These are phyloP conservation scores for Pleurotus platypus DNA, from an alignment of 768 basidiomycete species.

Conservation along the genomic window DNA sequence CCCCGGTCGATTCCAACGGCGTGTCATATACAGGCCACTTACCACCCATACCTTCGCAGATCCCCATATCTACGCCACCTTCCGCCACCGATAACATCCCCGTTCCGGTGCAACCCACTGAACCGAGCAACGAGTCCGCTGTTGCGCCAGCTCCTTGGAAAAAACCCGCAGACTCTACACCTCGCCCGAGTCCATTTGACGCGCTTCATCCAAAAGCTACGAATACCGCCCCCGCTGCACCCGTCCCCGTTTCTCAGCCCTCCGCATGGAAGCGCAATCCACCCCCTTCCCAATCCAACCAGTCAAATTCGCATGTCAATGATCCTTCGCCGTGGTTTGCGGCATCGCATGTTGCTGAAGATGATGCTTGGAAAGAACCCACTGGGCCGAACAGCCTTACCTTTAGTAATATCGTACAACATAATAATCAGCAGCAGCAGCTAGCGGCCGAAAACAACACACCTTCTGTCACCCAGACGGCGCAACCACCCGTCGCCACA, in stretches of 20 bases:
- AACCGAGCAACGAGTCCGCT: slow-evolving; percentile 13
- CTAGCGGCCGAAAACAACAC: slow-evolving; percentile 9
- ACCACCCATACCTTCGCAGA: not conserved
- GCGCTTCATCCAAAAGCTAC: slow-evolving; percentile 34
- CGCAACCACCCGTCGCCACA: slow-evolving; percentile 6
- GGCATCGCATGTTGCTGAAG: slow-evolving; percentile 40
- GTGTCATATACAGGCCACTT: not conserved
- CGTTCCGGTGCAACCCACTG: slow-evolving; percentile 14
- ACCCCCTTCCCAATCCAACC: slow-evolving; percentile 14
- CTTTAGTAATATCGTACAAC: slow-evolving; percentile 54
- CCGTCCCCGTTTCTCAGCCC: slow-evolving; percentile 20
- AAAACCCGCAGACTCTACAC: slow-evolving; percentile 24
- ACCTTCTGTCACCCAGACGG: slow-evolving; percentile 1
- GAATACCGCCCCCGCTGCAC: slow-evolving; percentile 27
- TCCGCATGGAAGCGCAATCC: slow-evolving; percentile 35
- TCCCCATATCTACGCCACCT: slow-evolving; percentile 9
- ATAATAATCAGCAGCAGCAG: slow-evolving; percentile 49
- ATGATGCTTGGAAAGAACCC: slow-evolving; percentile 44
- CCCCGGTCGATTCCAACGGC: not conserved
- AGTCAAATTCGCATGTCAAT: slow-evolving; percentile 21
- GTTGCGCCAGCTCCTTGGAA: slow-evolving; percentile 32
- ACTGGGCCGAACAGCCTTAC: slow-evolving; percentile 49
- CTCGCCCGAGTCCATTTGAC: slow-evolving; percentile 38
- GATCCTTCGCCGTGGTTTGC: slow-evolving; percentile 57
- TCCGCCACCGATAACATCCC: not conserved